Evolutionary conservation across 2,329 filamentous ascomycete genomes (phyloP).

Genomic region (Verticillium nubilum): DNA sequence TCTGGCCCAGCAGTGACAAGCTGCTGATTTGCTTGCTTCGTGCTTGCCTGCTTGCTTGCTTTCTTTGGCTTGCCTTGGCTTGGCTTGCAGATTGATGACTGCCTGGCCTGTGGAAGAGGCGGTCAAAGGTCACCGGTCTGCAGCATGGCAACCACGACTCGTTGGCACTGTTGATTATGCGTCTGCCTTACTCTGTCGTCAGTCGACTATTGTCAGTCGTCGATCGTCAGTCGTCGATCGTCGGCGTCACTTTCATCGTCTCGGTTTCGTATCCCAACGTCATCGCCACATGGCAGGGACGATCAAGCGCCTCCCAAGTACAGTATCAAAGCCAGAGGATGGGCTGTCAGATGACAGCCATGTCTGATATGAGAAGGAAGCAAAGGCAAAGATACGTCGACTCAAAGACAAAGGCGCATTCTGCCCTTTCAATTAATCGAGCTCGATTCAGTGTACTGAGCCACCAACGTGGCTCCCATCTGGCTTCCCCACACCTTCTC

Average conservation of each 20-base stretch:
- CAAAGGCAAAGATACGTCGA: background rate
- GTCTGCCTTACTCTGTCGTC: no score
- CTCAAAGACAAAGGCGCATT: background rate
- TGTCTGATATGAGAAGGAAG: background rate
- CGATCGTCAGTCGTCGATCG: no score
- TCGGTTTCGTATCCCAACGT: no score
- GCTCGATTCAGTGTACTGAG: background rate
- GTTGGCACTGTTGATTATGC: no score
- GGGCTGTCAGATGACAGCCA: background rate
- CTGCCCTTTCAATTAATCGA: background rate
- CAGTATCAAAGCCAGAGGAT: no score
- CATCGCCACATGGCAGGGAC: no score
- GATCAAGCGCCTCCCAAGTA: no score
- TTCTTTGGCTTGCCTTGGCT: background rate
- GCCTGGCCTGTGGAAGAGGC: background rate
- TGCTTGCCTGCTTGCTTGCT: background rate
- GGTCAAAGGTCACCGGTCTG: background rate
- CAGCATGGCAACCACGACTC: background rate
- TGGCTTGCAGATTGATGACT: background rate
- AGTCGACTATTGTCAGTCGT: no score
- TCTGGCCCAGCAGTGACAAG: no score
- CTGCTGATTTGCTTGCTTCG: background rate
- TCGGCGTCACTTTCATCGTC: no score
- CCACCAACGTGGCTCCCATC: background rate
- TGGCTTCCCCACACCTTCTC: background rate